These are phyloP conservation scores for Rheum nobile DNA, from an alignment of 148 eudicot genomes.

Conservation along the genomic window DNA sequence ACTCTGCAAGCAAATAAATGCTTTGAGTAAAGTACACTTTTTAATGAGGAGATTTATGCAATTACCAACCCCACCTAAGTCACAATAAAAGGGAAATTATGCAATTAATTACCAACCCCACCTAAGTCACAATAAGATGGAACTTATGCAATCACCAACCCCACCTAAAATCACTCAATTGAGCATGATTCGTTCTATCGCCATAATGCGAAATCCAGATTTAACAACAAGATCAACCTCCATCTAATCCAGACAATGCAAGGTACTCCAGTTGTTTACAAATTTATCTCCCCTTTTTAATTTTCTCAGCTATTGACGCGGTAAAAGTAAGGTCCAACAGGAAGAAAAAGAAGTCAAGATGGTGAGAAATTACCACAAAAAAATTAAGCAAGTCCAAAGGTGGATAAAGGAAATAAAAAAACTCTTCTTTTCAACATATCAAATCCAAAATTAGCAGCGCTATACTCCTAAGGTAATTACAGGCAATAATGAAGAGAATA, in stretches of 20 bases:
- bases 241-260: background rate
- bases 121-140: background rate
- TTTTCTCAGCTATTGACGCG: background rate
- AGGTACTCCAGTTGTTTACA: background rate
- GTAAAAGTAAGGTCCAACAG: background rate
- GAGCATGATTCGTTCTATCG: background rate
- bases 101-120: background rate
- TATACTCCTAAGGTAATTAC: background rate
- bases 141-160: background rate
- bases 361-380: background rate
- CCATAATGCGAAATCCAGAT: background rate
- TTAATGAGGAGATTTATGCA: background rate
- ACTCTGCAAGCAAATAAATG: conserved; percentile 24
- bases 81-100: background rate
- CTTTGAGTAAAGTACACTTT: background rate
- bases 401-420: background rate
- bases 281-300: background rate
- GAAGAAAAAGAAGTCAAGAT: background rate
- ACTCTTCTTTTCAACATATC: background rate
- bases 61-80: background rate
- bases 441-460: background rate
- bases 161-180: background rate
- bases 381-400: background rate
- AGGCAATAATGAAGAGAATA: background rate
- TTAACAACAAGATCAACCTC: background rate